phyloP scores from a whole-genome alignment of 2,329 filamentous ascomycete species.

The Colletotrichum horii region DNA sequence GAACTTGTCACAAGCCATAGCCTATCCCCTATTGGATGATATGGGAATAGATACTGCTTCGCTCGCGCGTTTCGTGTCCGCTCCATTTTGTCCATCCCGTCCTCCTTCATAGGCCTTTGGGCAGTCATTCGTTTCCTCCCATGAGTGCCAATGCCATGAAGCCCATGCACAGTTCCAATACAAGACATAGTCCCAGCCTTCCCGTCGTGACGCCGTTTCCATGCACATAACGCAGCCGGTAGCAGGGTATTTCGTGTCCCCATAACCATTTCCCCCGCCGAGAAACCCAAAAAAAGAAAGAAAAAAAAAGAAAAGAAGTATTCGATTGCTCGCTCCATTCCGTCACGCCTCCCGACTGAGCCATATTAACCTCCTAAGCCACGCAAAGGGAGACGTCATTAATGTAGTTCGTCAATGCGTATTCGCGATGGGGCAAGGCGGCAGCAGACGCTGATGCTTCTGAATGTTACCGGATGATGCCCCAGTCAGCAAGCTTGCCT shows the following conservation, averaged over 20 bases:
- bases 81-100: background rate
- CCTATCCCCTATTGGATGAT: background rate
- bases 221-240: conserved; percentile 18
- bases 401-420: background rate
- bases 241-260: conserved; percentile 15
- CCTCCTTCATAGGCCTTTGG: background rate
- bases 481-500: conserved; percentile 77
- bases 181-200: background rate
- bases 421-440: background rate
- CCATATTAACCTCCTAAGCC: background rate
- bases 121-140: background rate
- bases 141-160: background rate
- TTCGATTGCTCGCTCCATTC: background rate
- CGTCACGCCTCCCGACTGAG: background rate
- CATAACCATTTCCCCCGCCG: background rate
- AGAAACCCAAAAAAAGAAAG: background rate
- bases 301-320: background rate
- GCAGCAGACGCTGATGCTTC: background rate
- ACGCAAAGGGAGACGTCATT: background rate
- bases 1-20: background rate
- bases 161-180: background rate
- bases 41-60: conserved; percentile 4
- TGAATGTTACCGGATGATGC: conserved; percentile 71
- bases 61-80: background rate
- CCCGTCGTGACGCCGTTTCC: conserved; percentile 15